Evolutionary conservation across 371 early-diverging fungal genomes (phyloP).

Genomic region (Phascolomyces articulosus): DNA sequence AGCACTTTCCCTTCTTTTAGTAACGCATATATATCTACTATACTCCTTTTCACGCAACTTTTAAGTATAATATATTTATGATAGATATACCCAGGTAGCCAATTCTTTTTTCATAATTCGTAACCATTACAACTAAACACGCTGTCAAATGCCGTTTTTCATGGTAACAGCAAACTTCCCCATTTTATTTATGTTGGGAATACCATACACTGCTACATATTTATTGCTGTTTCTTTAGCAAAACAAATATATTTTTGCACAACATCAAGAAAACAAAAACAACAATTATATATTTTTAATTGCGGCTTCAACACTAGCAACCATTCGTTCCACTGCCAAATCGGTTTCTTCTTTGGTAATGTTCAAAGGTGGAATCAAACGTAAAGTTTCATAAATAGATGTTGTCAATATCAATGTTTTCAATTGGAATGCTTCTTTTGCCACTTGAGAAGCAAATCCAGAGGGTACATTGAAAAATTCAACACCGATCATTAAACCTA

Average conservation of each 20-base stretch:
- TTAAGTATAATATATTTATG: too few species aligned
- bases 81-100: too few species aligned
- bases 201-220: too few species aligned
- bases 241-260: neutral
- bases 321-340: constrained; percentile 43
- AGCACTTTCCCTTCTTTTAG: too few species aligned
- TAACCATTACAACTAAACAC: too few species aligned
- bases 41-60: too few species aligned
- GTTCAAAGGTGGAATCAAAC: constrained; percentile 60
- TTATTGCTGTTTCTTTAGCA: too few species aligned
- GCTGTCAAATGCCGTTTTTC: too few species aligned
- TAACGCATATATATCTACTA: too few species aligned
- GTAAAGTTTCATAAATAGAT: constrained; percentile 58
- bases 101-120: too few species aligned
- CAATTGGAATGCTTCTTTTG: constrained; percentile 39
- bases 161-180: too few species aligned
- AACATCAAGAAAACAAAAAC: neutral
- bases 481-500: constrained; percentile 62
- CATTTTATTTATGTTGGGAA: too few species aligned
- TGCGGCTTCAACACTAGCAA: constrained; percentile 43
- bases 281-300: neutral
- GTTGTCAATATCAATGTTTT: constrained; percentile 57
- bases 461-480: constrained; percentile 51
- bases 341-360: constrained; percentile 55
- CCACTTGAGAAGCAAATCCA: constrained; percentile 42